Evolutionary conservation across 305 asterid genomes (phyloP), one percentile per base, ranked within the genome.

Genomic region (Ilex paraguariensis): DNA sequence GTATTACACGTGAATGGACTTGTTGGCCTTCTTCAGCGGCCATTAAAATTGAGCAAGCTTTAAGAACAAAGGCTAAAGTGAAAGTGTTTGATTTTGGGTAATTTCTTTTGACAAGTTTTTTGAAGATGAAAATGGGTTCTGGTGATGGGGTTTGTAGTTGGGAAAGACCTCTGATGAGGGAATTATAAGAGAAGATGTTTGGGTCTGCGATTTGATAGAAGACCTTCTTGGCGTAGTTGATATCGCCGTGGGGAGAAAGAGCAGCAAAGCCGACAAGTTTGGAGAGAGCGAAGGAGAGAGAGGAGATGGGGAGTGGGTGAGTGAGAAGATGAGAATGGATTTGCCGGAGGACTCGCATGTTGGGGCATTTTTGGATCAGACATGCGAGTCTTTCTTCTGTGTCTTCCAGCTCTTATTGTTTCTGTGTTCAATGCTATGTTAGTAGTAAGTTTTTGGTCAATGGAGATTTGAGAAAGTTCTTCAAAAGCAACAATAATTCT

Each of bases 201-300:
- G 95, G 88, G 63, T 52, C 17, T 6, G 82, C 87, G 49, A 81
- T 79, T 56, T 77, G 85, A 42, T 67, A 58, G 3, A 85, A 79
- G 46, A 87, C 68, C 63, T 64, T 48, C 40, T 58, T 71, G 4
- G 91, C 93, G 64, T 85, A 79, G 55, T 13, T 75, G n/a, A 79
- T 60, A 67, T 82, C 63, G 31, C 91, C 82, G 73, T 77, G 77
- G 56, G 75, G 66, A 3, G 66, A 70, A 17, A 70, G 66, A 8
- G 95, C 85, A 10, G 90, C 82, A 71, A 81, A 83, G 63, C 83
- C 70, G 74, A 87, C 73, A 72, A 87, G 42, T 66, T 79, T 87
- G 75, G 85, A 66, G 74, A 87, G 90, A 12, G 71, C 15, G 39
- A 79, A 84, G 58, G 84, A 70, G 55, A 68, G 59, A n/a, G 76